Base-by-base conservation (phyloP, 345 rosid genomes). In the Brassica juncea region DNA sequence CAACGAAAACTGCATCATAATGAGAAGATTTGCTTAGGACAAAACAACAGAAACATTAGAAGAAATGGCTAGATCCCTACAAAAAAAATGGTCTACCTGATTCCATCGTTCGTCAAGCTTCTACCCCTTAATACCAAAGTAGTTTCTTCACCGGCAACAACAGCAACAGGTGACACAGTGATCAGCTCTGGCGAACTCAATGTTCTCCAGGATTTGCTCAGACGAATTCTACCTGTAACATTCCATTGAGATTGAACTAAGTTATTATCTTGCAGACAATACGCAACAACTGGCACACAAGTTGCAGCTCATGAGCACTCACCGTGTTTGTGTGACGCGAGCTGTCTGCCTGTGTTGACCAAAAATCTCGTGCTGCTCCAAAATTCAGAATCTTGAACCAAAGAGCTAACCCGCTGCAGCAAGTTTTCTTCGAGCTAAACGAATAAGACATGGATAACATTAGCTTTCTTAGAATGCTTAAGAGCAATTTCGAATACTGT, bases 291-390 rank as follows among this genome's bases (percentile, higher is more conserved):
- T 0, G 58, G 32, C 28, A 68, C 8, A 52, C 12, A 70, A 16
- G 67, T 4, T 74, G 2, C 5, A 62, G 31, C 14, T 16, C 2
- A 55, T 55, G 66, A 66, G 65, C 49, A 81, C 91, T 71, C 76
- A 93, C 98, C 97, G 37, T 87, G 76, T 58, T 85, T 88, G 78
- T 89, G 79, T 14, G 92, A 93, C 19, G 84, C 98, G 16, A 93
- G 87, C 66, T 85, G 89, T 76, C 86, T 81, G 72, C 92, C 89
- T 2, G 90, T 82, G 32, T 82, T 88, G 35, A 93, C 77, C 32
- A 93, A 75, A 86, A 93, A 93, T 83, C 95, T 90, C 2, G 91
- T 80, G n/a, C 75, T 88, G 39, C 91, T 85, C 98, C 98, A 93
- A 77, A 91, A 90, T 49, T 88, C 85, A 11, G 86, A 84, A 80